A percentile compares a stretch with the other conserved stretches of the same genome.
Conservation (phyloP, 768 basidiomycete genomes). For the Asterophora parasitica region DNA sequence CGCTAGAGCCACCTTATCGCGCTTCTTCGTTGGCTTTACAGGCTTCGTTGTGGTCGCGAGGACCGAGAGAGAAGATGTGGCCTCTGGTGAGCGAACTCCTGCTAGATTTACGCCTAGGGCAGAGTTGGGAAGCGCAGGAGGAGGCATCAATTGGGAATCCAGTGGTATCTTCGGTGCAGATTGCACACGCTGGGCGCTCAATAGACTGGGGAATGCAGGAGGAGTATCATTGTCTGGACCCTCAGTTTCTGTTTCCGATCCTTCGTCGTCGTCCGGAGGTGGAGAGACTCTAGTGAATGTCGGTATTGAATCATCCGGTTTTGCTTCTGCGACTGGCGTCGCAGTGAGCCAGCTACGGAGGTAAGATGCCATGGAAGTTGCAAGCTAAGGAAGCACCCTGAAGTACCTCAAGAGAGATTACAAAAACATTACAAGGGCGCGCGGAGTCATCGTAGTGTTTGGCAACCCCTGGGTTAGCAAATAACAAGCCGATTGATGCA, state of each 20-base stretch:
- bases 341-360: conserved; percentile 55
- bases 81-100: conserved; percentile 17
- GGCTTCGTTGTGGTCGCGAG: conserved; percentile 63
- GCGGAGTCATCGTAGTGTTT: too few species aligned
- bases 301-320: conserved; percentile 24
- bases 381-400: too few species aligned
- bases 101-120: conserved; percentile 32
- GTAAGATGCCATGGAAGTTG: conserved; percentile 47
- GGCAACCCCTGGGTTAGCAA: too few species aligned
- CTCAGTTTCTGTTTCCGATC: conserved; percentile 22
- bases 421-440: too few species aligned
- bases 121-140: conserved; percentile 41
- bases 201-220: conserved; percentile 69
- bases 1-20: conserved; percentile 80
- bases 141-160: conserved; percentile 51
- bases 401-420: too few species aligned
- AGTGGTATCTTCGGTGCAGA: conserved; percentile 33
- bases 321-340: conserved; percentile 22
- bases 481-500: too few species aligned
- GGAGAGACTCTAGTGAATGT: conserved; percentile 34
- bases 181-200: conserved; percentile 64
- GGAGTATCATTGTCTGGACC: conserved; percentile 49
- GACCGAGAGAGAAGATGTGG: conserved; percentile 43
- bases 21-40: conserved; percentile 47
- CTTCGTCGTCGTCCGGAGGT: conserved; percentile 40